Evolutionary conservation across 345 rosid species (phyloP), one percentile per base, ranked within the genome.

Genomic region (Lepidium didymum): DNA sequence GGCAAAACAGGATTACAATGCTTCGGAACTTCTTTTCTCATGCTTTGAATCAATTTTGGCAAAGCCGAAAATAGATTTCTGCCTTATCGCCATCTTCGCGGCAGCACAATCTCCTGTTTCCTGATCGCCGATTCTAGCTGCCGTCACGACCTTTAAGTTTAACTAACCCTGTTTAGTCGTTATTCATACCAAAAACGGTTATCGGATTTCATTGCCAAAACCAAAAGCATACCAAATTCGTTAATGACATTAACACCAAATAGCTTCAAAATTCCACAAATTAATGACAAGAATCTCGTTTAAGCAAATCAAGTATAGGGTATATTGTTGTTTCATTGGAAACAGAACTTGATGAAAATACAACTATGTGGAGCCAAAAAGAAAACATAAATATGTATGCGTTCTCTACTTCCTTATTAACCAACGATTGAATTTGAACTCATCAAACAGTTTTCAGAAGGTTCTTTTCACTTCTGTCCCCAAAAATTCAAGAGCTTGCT

Each of bases 11-110:
- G 76, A 51, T 56, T 77, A 0, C 56, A 15, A 42, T 60, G 71
- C 72, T 64, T 75, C 18, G 75, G 67, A 47, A 36, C 72, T 43
- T 75, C 79, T 23, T 75, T 75, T 10, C 75, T 69, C 65, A 75
- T 60, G 31, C 63, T 75, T 50, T 59, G 79, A 19, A 75, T 75
- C 50, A 41, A n/a, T 50, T 67, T 59, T 9, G 96, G 96, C 57
- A 91, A 77, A 5, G 82, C 70, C 35, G 65, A 75, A 75, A 37
- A 76, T 60, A 1, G 79, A 80, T 69, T 84, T 75, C 54, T 72
- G 82, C 68, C 92, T 73, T 70, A 56, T 80, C 60, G 89, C 84
- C 95, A 86, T 86, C 61, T 43, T 57, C 51, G 8, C 16, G 11
- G 61, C 10, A 11, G 12, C 69, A 25, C 50, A 13, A 52, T 15